phyloP scores from a whole-genome alignment of 2,329 filamentous ascomycete species.

The Neofusicoccum laricinum region DNA sequence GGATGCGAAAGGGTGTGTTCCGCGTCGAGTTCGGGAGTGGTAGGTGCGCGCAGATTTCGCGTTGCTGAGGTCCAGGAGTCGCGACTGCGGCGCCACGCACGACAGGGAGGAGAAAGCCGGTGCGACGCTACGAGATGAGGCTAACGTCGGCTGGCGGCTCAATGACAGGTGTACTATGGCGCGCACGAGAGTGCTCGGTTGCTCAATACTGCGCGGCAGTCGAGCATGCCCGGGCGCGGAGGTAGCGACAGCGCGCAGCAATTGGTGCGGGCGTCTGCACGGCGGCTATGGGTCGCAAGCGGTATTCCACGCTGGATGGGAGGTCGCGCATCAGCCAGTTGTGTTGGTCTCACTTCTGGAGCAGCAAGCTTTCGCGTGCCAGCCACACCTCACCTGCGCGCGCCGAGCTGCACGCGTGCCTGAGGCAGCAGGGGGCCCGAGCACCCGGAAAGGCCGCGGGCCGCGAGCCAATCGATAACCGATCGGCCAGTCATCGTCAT shows the following conservation, averaged over 20 bases:
- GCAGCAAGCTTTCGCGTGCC: background rate
- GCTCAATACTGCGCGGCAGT: background rate
- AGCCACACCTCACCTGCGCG: background rate
- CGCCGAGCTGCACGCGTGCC: background rate
- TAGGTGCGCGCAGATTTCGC: constrained; percentile 11
- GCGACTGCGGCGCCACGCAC: constrained; percentile 1
- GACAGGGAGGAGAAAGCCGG: background rate
- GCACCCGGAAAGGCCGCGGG: background rate
- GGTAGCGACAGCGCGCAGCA: background rate
- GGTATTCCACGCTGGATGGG: background rate
- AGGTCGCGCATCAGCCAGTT: background rate
- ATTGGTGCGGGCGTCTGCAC: background rate
- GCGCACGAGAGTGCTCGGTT: background rate
- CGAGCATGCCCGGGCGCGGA: background rate
- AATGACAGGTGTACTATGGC: background rate
- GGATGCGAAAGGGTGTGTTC: background rate
- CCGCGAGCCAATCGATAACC: constrained; percentile 3
- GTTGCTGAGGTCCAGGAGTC: constrained; percentile 5
- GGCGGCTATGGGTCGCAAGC: background rate
- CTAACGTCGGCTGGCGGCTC: background rate
- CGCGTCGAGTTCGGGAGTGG: constrained; percentile 1
- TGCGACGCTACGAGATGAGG: constrained; percentile 1
- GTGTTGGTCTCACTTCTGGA: constrained; percentile 7
- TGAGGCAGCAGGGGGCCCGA: background rate
- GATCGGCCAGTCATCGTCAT: constrained; percentile 8